Evolutionary conservation across 1,284 basidiomycete genomes (phyloP).

Genomic region (Cryptococcus sp.): DNA sequence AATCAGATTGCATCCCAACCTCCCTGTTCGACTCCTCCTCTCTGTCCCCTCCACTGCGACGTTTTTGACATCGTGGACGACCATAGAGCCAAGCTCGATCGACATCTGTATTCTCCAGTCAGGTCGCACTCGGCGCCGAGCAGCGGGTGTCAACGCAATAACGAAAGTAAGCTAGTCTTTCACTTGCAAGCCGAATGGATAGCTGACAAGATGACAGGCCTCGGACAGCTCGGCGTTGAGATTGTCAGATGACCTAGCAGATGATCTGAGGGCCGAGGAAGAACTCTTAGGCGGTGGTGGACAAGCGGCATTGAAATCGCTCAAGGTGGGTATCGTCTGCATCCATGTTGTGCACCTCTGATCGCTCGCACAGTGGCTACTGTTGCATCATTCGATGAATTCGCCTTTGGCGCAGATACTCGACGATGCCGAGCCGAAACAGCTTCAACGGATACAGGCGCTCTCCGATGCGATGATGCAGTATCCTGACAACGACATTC

Average conservation of each 20-base stretch:
- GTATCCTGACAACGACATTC: conserved; percentile 11
- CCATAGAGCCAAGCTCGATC: conserved; percentile 39
- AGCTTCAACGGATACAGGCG: conserved; percentile 12
- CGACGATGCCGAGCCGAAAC: not conserved
- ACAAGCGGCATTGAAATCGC: conserved; percentile 26
- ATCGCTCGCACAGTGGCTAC: conserved; percentile 27
- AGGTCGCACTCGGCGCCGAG: conserved; percentile 16
- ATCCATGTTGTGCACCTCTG: not conserved
- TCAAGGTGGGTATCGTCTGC: conserved; percentile 29
- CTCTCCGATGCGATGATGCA: conserved; percentile 12
- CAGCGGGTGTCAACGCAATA: conserved; percentile 30
- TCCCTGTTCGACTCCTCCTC: conserved; percentile 39
- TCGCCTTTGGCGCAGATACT: conserved; percentile 28
- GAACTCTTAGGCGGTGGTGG: conserved; percentile 35
- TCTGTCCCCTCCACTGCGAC: conserved; percentile 38
- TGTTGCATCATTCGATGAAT: conserved; percentile 34
- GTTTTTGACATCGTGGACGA: conserved; percentile 34
- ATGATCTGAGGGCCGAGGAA: conserved; percentile 32
- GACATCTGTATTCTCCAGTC: conserved; percentile 37
- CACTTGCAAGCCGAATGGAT: not conserved
- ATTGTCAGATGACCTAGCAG: conserved; percentile 26
- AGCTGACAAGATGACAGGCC: conserved; percentile 14
- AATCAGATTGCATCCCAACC: conserved; percentile 28
- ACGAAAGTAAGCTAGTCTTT: conserved; percentile 25
- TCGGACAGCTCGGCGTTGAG: conserved; percentile 13